Conservation (phyloP, 345 rosid species). For the Limnanthes douglasii region DNA sequence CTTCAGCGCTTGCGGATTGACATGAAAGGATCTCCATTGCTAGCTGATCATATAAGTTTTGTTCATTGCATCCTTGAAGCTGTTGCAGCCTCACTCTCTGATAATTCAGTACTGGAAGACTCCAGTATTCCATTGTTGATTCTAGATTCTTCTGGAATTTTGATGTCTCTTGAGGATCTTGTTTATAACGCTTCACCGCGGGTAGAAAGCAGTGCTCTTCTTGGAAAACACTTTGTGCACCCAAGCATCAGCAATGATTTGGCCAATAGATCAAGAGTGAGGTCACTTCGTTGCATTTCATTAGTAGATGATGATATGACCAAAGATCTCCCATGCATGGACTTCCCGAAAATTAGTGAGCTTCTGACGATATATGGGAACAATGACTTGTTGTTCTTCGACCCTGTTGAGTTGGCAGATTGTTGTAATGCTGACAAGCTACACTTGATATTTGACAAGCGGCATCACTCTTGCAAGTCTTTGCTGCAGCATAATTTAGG, state of each 20-base stretch:
- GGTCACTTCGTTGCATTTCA: slow-evolving; percentile 72
- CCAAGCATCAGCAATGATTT: slow-evolving; percentile 66
- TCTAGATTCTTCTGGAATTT: slow-evolving; percentile 62
- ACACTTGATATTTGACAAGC: slow-evolving; percentile 75
- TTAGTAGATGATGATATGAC: slow-evolving; percentile 66
- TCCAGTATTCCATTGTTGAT: slow-evolving; percentile 37
- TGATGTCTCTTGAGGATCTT: slow-evolving; percentile 47
- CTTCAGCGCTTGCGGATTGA: slow-evolving; percentile 55
- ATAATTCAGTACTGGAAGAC: slow-evolving; percentile 33
- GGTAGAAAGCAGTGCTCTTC: slow-evolving; percentile 53
- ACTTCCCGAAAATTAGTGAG: slow-evolving; percentile 54
- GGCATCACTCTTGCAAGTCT: slow-evolving; percentile 77
- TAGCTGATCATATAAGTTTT: slow-evolving; percentile 61
- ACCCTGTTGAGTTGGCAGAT: slow-evolving; percentile 94
- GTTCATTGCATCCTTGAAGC: slow-evolving; percentile 81
- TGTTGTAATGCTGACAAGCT: slow-evolving; percentile 73
- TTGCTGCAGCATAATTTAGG: slow-evolving; percentile 90
- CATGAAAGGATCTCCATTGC: slow-evolving; percentile 40
- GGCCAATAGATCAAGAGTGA: slow-evolving; percentile 74
- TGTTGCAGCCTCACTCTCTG: slow-evolving; percentile 48
- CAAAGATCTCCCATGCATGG: slow-evolving; percentile 94
- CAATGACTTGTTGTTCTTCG: slow-evolving; percentile 72
- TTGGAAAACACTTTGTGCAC: slow-evolving; percentile 70
- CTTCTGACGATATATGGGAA: slow-evolving; percentile 61
- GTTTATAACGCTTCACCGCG: slow-evolving; percentile 95